These are phyloP conservation scores for Akanthomyces dipterigenus DNA, from an alignment of 2,329 filamentous ascomycete species.

Conservation along the genomic window DNA sequence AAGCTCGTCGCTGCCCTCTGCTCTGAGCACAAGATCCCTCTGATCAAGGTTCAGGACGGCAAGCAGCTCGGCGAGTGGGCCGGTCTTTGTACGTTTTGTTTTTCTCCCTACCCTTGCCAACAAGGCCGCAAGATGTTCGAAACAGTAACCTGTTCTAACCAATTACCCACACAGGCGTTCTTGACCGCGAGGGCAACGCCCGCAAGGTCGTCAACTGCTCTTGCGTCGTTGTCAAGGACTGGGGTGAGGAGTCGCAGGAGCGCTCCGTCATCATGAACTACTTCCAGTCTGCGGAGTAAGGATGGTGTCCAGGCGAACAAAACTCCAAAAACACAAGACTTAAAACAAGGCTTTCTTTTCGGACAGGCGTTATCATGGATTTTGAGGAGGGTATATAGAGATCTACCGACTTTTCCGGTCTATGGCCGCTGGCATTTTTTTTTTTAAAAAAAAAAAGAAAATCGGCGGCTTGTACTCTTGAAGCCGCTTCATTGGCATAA, in stretches of 20 bases:
- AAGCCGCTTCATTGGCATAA: constrained; percentile 40
- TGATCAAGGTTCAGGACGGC: constrained; percentile 99
- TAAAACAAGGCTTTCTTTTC: constrained; percentile 7
- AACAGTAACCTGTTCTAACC: constrained; percentile 19
- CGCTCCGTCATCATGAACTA: constrained; percentile 99
- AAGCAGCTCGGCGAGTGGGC: constrained; percentile 99
- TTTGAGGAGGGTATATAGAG: constrained; percentile 33
- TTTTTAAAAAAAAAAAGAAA: no score
- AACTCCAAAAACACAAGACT: background rate
- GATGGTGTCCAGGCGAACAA: background rate
- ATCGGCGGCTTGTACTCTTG: constrained; percentile 38
- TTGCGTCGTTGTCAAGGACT: constrained; percentile 99
- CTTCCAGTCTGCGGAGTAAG: constrained; percentile 88
- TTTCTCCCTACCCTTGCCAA: background rate
- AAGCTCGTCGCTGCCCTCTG: constrained; percentile 98
- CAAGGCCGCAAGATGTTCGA: no score
- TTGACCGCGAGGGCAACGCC: constrained; percentile 98
- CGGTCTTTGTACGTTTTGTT: constrained; percentile 88
- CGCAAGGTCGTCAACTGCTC: constrained; percentile 99
- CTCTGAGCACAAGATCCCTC: constrained; percentile 98
- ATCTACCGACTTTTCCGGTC: constrained; percentile 23
- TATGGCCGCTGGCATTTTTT: constrained; percentile 23
- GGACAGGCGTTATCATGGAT: constrained; percentile 22
- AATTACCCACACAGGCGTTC: constrained; percentile 59
- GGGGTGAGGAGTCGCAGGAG: constrained; percentile 99